These are phyloP conservation scores for Vanderwaltozyma verrucispora DNA, from an alignment of 805 yeast species.

Conservation along the genomic window DNA sequence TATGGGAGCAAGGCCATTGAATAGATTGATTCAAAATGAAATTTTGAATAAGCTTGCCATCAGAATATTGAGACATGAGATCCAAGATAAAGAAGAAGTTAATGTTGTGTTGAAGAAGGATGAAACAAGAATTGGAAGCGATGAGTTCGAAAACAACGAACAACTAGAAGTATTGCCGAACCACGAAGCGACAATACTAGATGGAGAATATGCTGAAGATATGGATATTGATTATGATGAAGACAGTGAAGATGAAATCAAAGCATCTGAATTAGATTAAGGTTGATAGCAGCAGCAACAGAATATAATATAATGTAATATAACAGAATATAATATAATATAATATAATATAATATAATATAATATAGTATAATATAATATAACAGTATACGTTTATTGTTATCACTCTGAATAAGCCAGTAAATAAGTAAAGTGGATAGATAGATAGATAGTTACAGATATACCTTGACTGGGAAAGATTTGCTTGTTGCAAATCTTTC, in stretches of 20 bases:
- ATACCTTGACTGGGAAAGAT: too few relatives aligned
- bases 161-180: slow-evolving; percentile 79
- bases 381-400: too few relatives aligned
- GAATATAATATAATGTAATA: too few relatives aligned
- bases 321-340: too few relatives aligned
- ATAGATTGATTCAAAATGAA: slow-evolving; percentile 82
- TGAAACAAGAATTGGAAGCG: too few relatives aligned
- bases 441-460: too few relatives aligned
- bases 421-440: too few relatives aligned
- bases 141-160: slow-evolving; percentile 32
- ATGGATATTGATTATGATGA: slow-evolving; percentile 45
- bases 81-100: slow-evolving; percentile 82
- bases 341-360: too few relatives aligned
- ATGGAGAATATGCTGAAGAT: slow-evolving; percentile 45
- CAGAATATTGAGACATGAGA: slow-evolving; percentile 77
- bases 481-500: too few relatives aligned
- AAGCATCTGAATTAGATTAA: not conserved
- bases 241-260: not conserved
- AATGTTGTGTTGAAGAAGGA: slow-evolving; percentile 41
- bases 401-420: too few relatives aligned
- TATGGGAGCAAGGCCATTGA: slow-evolving; percentile 94
- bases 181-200: slow-evolving; percentile 52
- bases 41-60: slow-evolving; percentile 82
- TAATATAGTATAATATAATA: too few relatives aligned
- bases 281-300: too few relatives aligned